Evolutionary conservation across 106 monocot species (phyloP).

Genomic region (Dendrobium huoshanense): DNA sequence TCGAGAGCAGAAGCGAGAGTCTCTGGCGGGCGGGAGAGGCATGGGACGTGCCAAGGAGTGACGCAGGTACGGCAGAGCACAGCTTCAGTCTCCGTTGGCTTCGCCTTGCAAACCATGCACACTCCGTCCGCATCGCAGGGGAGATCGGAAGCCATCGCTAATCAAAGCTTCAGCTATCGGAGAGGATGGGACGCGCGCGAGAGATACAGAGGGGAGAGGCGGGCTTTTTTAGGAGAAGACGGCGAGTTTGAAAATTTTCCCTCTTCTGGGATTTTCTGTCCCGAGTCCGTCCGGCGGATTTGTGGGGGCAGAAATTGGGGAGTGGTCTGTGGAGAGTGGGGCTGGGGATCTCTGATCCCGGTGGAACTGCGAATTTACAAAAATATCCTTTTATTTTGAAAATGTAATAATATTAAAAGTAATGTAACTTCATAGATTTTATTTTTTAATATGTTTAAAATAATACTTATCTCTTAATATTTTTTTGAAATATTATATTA

Average conservation of each 20-base stretch:
- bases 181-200: background rate
- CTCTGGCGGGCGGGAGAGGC: conserved; percentile 50
- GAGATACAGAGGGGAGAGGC: background rate
- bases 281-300: background rate
- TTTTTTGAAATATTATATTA: too few species aligned
- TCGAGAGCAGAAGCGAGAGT: conserved; percentile 13
- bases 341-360: too few species aligned
- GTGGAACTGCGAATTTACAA: too few species aligned
- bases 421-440: too few species aligned
- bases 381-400: too few species aligned
- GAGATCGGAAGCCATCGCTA: conserved; percentile 50
- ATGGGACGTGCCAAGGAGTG: conserved; percentile 85
- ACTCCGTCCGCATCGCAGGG: conserved; percentile 87
- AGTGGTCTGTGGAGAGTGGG: background rate
- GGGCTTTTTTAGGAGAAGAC: background rate
- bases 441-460: too few species aligned
- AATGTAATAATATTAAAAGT: too few species aligned
- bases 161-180: background rate
- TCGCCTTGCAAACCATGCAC: conserved; percentile 84
- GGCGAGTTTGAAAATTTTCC: background rate
- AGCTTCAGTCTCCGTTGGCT: conserved; percentile 40
- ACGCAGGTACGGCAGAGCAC: conserved; percentile 63
- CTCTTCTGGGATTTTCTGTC: background rate
- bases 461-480: too few species aligned
- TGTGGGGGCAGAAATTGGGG: background rate